phyloP scores from a whole-genome alignment of 805 yeast genomes.

The Monosporozyma siamensis region DNA sequence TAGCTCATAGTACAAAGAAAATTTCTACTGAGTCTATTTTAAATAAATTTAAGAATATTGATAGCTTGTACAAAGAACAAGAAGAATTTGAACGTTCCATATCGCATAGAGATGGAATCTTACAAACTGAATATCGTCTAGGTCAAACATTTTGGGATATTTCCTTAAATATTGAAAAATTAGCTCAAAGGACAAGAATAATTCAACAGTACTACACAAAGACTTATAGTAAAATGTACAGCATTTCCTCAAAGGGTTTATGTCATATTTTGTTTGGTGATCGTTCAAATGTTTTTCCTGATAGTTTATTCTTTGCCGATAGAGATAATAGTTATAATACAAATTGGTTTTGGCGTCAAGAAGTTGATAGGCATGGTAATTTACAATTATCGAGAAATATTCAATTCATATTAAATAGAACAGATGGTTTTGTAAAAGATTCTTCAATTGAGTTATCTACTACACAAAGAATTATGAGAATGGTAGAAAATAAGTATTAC shows the following conservation, averaged over 20 bases:
- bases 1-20: conserved; percentile 29
- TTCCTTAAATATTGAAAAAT: conserved; percentile 3
- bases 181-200: conserved; percentile 8
- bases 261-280: conserved; percentile 78
- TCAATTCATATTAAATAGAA: conserved; percentile 22
- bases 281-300: conserved; percentile 42
- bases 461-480: conserved; percentile 42
- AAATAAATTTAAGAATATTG: conserved; percentile 18
- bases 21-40: conserved; percentile 28
- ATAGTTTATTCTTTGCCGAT: conserved; percentile 12
- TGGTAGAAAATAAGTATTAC: conserved; percentile 46
- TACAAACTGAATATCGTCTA: conserved; percentile 6
- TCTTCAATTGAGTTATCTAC: conserved; percentile 6
- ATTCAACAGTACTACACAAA: conserved; percentile 32
- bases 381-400: conserved; percentile 17
- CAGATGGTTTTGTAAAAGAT: conserved; percentile 15
- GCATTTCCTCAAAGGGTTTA: conserved; percentile 67
- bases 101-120: conserved; percentile 3
- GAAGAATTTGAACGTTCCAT: conserved; percentile 5
- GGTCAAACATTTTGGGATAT: conserved; percentile 11
- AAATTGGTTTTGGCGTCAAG: conserved; percentile 15
- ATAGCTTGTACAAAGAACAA: conserved; percentile 11
- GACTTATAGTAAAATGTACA: conserved; percentile 32
- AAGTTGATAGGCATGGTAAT: conserved; percentile 5
- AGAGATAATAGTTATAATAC: conserved; percentile 31